Base-by-base conservation (phyloP, 495 filamentous ascomycete species). In the Penicillium taxi region DNA sequence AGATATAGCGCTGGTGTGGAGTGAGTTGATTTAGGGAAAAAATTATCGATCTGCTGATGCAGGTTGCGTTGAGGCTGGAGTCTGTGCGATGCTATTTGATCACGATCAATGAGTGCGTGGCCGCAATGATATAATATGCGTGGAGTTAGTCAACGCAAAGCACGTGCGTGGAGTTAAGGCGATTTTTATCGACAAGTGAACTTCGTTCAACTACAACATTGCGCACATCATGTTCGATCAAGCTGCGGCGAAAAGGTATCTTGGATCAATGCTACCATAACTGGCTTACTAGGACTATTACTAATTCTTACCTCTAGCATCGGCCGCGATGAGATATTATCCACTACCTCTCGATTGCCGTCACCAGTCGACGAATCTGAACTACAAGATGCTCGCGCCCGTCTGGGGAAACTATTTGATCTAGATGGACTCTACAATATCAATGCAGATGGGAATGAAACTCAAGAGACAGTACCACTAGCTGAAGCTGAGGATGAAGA, bases 241-340 rank as follows among this genome's bases (percentile, higher is more conserved):
- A 29, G 61, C 64, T 35, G 44, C 55, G 18, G 61, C 64, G 6
- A 69, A 65, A 50, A 56, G 62, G 66, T 69, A 55, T 27, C 53
- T 42, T 14, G 2, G 1, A 4, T 11, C 6, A 3, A 12, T 17
- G 9, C 9, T 13, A 21, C 16, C n/a, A n/a, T n/a, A n/a, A n/a
- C n/a, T n/a, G n/a, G n/a, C n/a, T n/a, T n/a, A n/a, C n/a, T n/a
- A n/a, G n/a, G n/a, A n/a, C 26, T 37, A 36, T 19, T 16, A 3
- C 44, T 47, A 41, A 53, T 26, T 21, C 2, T 31, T 12, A n/a
- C 9, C 16, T 45, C 9, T 36, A 70, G 66, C 24, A 52, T 70
- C 36, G 58, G 66, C 12, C 66, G 66, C 37, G 52, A 70, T 34
- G 64, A 70, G 32, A 50, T 70, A 20, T 51, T 55, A 16, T 59